Conservation (phyloP, 805 yeast genomes). For the Ogataea glucozyma region DNA sequence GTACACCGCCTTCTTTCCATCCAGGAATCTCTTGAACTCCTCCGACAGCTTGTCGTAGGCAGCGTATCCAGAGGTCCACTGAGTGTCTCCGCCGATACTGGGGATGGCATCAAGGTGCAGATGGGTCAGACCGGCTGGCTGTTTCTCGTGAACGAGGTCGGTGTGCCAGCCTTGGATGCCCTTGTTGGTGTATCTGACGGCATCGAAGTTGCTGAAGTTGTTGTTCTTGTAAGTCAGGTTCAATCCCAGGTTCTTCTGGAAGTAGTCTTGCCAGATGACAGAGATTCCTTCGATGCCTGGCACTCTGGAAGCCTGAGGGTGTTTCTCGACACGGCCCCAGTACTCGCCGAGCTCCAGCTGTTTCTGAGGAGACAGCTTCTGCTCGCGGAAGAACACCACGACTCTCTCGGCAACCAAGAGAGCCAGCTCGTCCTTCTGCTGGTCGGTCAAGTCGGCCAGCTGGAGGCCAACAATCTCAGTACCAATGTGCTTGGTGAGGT, state of each 20-base stretch:
- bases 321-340: slow-evolving; percentile 46
- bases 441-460: slow-evolving; percentile 41
- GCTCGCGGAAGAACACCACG: slow-evolving; percentile 53
- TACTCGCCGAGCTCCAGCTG: slow-evolving; percentile 47
- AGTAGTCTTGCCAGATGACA: slow-evolving; percentile 44
- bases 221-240: slow-evolving; percentile 25
- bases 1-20: slow-evolving; percentile 51
- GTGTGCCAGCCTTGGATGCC: slow-evolving; percentile 47
- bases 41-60: slow-evolving; percentile 58
- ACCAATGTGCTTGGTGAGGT: slow-evolving; percentile 49
- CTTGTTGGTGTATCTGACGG: slow-evolving; percentile 11
- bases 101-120: slow-evolving; percentile 54
- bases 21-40: slow-evolving; percentile 50
- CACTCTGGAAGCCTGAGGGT: slow-evolving; percentile 38
- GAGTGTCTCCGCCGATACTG: slow-evolving; percentile 54
- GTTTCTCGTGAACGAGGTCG: slow-evolving; percentile 55
- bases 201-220: slow-evolving; percentile 25
- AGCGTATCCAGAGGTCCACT: slow-evolving; percentile 59
- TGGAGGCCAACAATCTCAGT: slow-evolving; percentile 52
- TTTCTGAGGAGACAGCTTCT: slow-evolving; percentile 44
- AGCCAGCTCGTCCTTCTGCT: slow-evolving; percentile 50
- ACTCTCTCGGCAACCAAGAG: slow-evolving; percentile 48
- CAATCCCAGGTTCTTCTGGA: slow-evolving; percentile 27
- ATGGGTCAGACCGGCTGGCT: slow-evolving; percentile 58
- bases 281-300: slow-evolving; percentile 40